Evolutionary conservation across 2,329 filamentous ascomycete species (phyloP), one percentile per base, ranked within the genome.

Genomic region (Neofusicoccum laricinum): DNA sequence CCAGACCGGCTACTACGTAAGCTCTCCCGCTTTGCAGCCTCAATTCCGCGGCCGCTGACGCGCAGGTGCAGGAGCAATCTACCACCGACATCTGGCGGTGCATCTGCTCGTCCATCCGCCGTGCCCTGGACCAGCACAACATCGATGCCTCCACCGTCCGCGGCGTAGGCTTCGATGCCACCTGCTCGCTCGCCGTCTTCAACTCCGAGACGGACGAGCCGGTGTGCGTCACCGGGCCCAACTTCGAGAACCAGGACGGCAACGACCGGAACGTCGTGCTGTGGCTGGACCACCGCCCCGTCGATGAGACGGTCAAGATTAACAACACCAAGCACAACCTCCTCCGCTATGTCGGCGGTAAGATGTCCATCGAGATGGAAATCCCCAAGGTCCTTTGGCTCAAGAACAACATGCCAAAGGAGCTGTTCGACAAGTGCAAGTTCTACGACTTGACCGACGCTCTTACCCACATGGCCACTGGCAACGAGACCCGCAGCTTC

Each of bases 281-380:
- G 25, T 99, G 95, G 95, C 89, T 99, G 64, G 95, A 99, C 78
- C 95, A 99, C 78, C 88, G 95, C 43, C 92, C 95, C 0, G 87
- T 95, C 14, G 87, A 91, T 66, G 95, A 99, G 83, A 96, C 94
- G 0, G 89, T 91, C 67, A 90, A 91, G 80, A 96, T 99, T 81
- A 99, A 99, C 77, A 87, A 88, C 63, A 98, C 95, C 2, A 85
- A 89, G 61, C 95, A 99, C 82, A 95, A 96, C 77, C 83, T 99
- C 62, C 86, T 99, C 65, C 90, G 93, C 73, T 99, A 99, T 75
- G 95, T 99, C 17, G 95, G 95, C 70, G 95, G 95, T 68, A 94
- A 90, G 76, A 99, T 99, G 95, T 97, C 92, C 76, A 94, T 97
- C 69, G 95, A 99, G 82, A 99, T 99, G 95, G 95, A 99, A 78